Base-by-base conservation (phyloP, 331 rosid species). In the Telfairia occidentalis region DNA sequence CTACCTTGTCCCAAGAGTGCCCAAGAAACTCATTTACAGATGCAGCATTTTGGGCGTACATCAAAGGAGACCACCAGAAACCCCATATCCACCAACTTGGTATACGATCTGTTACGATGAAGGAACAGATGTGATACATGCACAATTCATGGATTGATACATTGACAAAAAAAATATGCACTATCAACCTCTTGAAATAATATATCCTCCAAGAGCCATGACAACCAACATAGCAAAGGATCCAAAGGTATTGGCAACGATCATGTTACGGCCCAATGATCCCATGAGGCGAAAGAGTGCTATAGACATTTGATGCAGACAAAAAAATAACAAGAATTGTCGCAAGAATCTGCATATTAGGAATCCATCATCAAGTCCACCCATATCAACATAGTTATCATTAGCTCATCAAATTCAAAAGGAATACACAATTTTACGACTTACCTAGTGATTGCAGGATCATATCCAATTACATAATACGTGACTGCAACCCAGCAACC, bases 31-130 rank as follows among this genome's bases (percentile, higher is more conserved):
- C 99, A 80, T 95, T 92, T 26, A 86, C 96, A 77, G 99, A 89
- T 70, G 94, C 99, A 63, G 97, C 86, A 84, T 87, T 89, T 82
- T 95, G 99, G 43, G 93, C 93, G 83, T 92, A 95, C 97, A 90
- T 92, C 90, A 95, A 89, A 75, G 99, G 99, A 78, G 99, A 95
- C 85, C 92, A 49, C 96, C 97, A 95, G 86, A 85, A 95, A 72
- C 99, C 99, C 99, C 99, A 95, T 71, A 95, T 84, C 99, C 99
- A 95, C 99, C 99, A 95, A 46, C 45, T 86, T 18, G 99, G 97
- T 67, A 95, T 84, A 40, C 45, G 85, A 81, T 90, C 97, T 95
- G 90, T 69, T 71, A 74, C 65, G 84, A 78, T 74, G 75, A 46
- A 70, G 28, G 57, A 29, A 72, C 77, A 80, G 45, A 32, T 30